phyloP scores from a whole-genome alignment of 495 filamentous ascomycete genomes.

The Aspergillus taichungensis region DNA sequence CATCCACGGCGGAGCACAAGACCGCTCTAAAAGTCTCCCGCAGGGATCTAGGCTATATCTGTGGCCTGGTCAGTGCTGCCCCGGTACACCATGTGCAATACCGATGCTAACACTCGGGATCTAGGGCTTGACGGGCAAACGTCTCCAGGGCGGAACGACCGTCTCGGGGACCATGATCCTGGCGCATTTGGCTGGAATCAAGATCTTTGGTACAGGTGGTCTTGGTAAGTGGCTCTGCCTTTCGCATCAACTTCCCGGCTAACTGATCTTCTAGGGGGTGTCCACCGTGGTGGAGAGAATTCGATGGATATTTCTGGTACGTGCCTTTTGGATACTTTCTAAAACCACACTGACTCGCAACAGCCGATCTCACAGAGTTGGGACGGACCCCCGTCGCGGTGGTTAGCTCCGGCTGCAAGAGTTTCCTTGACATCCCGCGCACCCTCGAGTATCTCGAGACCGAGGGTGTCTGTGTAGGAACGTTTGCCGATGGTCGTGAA shows the following conservation, averaged over 20 bases:
- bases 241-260: background rate
- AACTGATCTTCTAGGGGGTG: conserved; percentile 57
- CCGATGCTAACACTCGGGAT: no score
- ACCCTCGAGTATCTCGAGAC: conserved; percentile 95
- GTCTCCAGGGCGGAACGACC: conserved; percentile 81
- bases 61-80: conserved; percentile 57
- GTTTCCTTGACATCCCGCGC: conserved; percentile 84
- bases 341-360: conserved; percentile 2
- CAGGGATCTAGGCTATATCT: conserved; percentile 72
- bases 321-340: background rate
- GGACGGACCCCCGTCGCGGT: conserved; percentile 88
- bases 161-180: conserved; percentile 89
- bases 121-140: conserved; percentile 54
- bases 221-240: conserved; percentile 23
- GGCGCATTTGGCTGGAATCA: conserved; percentile 79
- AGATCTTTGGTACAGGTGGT: conserved; percentile 80
- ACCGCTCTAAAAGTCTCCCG: conserved; percentile 73
- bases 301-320: conserved; percentile 77
- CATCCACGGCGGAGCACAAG: conserved; percentile 51
- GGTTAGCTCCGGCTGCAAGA: conserved; percentile 84
- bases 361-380: conserved; percentile 86
- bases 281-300: conserved; percentile 80
- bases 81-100: background rate
- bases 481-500: conserved; percentile 71
- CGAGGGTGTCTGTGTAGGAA: conserved; percentile 76